Evolutionary conservation across 805 yeast species (phyloP).

Genomic region (Nakazawaea siamensis): DNA sequence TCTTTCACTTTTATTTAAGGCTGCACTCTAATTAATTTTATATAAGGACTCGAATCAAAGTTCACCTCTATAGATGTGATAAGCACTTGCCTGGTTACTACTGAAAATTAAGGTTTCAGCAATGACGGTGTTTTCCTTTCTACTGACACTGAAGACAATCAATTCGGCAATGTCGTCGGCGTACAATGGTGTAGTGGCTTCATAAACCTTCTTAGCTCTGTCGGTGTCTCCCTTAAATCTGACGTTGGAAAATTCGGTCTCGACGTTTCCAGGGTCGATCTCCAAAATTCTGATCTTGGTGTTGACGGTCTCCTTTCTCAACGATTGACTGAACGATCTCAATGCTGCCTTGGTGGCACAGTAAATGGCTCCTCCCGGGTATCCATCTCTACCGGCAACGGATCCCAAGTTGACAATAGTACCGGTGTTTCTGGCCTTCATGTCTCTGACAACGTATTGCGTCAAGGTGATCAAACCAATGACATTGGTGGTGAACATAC

Average conservation of each 20-base stretch:
- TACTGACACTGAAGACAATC: constrained; percentile 48
- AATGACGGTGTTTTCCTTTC: constrained; percentile 50
- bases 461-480: constrained; percentile 37
- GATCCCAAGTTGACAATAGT: constrained; percentile 62
- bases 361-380: constrained; percentile 66
- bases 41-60: background rate
- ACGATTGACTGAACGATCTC: constrained; percentile 45
- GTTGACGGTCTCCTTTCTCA: constrained; percentile 66
- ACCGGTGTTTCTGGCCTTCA: constrained; percentile 34
- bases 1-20: too few species aligned
- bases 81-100: constrained; percentile 64
- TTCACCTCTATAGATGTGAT: constrained; percentile 33
- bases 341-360: constrained; percentile 64
- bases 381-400: constrained; percentile 64
- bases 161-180: constrained; percentile 57
- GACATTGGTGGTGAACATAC: constrained; percentile 39
- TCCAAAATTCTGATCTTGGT: constrained; percentile 62
- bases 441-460: constrained; percentile 32
- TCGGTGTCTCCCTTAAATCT: constrained; percentile 50
- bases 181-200: constrained; percentile 44
- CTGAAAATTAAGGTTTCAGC: constrained; percentile 73
- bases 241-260: constrained; percentile 56
- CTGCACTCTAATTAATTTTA: too few species aligned
- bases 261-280: constrained; percentile 64
- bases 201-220: constrained; percentile 48